Conservation (phyloP, 1,284 basidiomycete genomes). For the Xerocomus nothofagi region DNA sequence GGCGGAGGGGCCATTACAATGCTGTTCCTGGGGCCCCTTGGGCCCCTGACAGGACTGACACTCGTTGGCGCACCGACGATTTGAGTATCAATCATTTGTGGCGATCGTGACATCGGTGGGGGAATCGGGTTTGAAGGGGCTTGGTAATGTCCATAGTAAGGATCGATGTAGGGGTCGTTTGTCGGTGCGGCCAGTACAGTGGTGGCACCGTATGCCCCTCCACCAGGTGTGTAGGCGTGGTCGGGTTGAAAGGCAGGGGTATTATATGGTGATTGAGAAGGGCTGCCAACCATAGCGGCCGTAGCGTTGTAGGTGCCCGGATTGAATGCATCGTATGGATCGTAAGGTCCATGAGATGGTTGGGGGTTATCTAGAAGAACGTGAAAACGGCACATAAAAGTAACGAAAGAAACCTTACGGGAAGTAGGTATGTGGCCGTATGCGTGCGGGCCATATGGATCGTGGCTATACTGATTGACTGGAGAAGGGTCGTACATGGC, state of each 20-base stretch:
- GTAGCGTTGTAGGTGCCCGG: slow-evolving; percentile 43
- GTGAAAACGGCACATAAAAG: not conserved
- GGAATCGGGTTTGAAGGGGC: slow-evolving; percentile 18
- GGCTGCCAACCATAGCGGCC: slow-evolving; percentile 30
- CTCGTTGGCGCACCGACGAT: slow-evolving; percentile 28
- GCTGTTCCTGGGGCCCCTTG: slow-evolving; percentile 33
- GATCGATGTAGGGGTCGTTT: slow-evolving; percentile 24
- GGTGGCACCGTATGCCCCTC: slow-evolving; percentile 54
- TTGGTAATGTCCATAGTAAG: slow-evolving; percentile 32
- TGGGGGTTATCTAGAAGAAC: slow-evolving; percentile 49
- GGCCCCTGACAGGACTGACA: slow-evolving; percentile 43
- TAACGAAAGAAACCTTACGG: slow-evolving; percentile 44
- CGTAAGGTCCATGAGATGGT: slow-evolving; percentile 50
- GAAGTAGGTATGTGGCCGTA: slow-evolving; percentile 56
- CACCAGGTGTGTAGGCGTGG: slow-evolving; percentile 58
- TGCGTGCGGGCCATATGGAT: slow-evolving; percentile 40
- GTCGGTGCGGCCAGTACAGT: slow-evolving; percentile 37
- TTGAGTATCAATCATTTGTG: slow-evolving; percentile 36
- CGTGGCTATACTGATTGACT: slow-evolving; percentile 29
- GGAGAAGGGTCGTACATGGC: slow-evolving; percentile 25
- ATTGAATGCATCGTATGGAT: slow-evolving; percentile 49
- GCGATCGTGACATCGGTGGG: slow-evolving; percentile 31
- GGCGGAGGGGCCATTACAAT: slow-evolving; percentile 26
- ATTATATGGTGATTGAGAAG: slow-evolving; percentile 29
- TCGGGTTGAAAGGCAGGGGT: slow-evolving; percentile 40